Base-by-base conservation (phyloP, 2,329 filamentous ascomycete genomes). In the Colletotrichum eremochloae region DNA sequence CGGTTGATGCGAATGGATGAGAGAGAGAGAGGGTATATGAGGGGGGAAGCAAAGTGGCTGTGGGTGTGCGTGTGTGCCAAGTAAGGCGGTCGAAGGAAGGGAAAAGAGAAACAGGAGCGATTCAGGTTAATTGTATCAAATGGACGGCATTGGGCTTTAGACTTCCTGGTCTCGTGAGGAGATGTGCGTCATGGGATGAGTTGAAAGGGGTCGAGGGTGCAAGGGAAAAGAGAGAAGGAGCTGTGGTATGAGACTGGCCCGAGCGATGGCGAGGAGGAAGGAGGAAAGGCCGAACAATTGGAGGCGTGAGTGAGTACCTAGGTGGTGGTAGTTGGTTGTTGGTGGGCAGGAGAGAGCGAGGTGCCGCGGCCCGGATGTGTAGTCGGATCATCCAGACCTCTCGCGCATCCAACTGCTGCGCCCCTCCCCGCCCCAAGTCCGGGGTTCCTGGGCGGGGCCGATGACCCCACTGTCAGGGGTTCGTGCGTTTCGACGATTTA, bases 141-240 rank as follows among this genome's bases (percentile, higher is more conserved):
- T 64, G 62, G 62, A 46, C 50, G 48, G 52, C 29, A 64, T 64
- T 56, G 62, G 50, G 62, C 62, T 64, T 64, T 64, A 64, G 62
- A 64, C 62, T 64, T 64, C 62, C 50, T 64, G 62, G 62, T 64
- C 50, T 64, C 62, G 62, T 64, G 62, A 64, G 62, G 50, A 64
- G 62, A 56, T 56, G 29, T 29, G 62, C 50, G 50, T 64, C 50
- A 64, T 64, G 62, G 62, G 50, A 64, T 56, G 36, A 40, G 40
- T 33, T 61, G 44, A 50, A 50, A 53, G 24, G 36, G 61, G 36
- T 42, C n/a, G 48, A 44, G 20, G 61, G 38, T n/a, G 33, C 31
- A 12, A 44, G 44, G 20, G 20, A 50, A 33, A 36, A n/a, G 58
- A 60, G 58, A 50, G 31, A 12, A 33, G 29, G 3, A 50, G 61